Base-by-base conservation (phyloP, 768 basidiomycete species). In the Hericium coralloides region DNA sequence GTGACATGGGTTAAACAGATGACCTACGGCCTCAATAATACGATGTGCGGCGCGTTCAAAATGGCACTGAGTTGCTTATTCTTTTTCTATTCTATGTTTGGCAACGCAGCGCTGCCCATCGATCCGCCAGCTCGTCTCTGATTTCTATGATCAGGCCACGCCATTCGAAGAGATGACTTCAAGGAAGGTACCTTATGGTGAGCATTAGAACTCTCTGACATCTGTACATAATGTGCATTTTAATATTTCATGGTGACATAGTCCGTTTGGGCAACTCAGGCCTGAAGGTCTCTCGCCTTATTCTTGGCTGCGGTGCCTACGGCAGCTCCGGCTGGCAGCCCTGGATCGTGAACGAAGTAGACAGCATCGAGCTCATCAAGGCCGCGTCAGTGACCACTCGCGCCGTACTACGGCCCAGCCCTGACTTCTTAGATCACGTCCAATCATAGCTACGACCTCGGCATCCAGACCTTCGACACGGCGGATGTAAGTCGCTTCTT, bases 321-420 rank as follows among this genome's bases (percentile, higher is more conserved):
- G 68, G 69, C 14, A 48, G 39, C 25, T 17, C 48, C 20, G 57
- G 57, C 17, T 66, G 66, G 65, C 57, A 45, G 49, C 26, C 41
- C 20, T 77, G 75, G 76, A 67, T 74, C 7, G 60, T 72, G 2
- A 60, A 58, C 10, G 72, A 77, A 49, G 67, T 72, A 37, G 71
- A 74, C 47, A 68, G 65, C 3, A 57, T 72, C 20, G 50, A 70
- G 49, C 75, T 75, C 59, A 69, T 77, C 65, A 74, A 75, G 60
- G 60, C 57, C 8, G 72, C 70, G 26, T 64, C 36, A 39, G 63
- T 61, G 37, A 14, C 23, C 43, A n/a, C 22, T 41, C 18, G 23
- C 9, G 18, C 41, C 3, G 0, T 25, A 3, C 25, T 15, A 53
- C 37, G 53, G 17, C 43, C 43, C 31, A 31, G 31, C 31, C 7